Evolutionary conservation across 1,139 yeast genomes (phyloP), one percentile per base, ranked within the genome.

Genomic region (Kodamaea alishanica): DNA sequence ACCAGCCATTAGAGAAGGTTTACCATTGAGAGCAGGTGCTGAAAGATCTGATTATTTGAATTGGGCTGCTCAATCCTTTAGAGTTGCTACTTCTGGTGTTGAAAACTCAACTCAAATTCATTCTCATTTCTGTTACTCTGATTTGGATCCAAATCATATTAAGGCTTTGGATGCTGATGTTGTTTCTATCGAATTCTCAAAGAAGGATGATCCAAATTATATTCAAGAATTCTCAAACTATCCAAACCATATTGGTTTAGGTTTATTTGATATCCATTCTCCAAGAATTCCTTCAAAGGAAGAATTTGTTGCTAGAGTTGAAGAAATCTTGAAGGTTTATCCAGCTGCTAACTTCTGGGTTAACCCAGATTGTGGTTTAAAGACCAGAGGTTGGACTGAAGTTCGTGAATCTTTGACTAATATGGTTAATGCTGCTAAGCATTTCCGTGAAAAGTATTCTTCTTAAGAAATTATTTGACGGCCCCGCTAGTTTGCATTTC

Each of bases 121-220:
- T 84, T 92, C 98, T 48, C 98, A 92, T 76, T 92, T 92, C 96
- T 92, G 98, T 78, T 92, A 92, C 88, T 92, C 98, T 48, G 98
- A 92, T 73, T 84, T 92, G 73, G 97, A 92, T 79, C 97, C 97
- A 67, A 87, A 86, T 81, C 97, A 92, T 74, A 92, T 92, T 78
- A 90, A 92, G 82, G 97, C 97, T 56, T 81, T 92, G 68, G 98
- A 92, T 71, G 98, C 98, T 58, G 98, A 92, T 74, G 98, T 92
- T 59, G 97, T 92, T 53, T 90, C 97, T 47, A 92, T 94, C 61
- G 98, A 92, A 77, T 92, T 88, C 84, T 90, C 97, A 67, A 92
- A 92, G 90, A 92, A 94, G 84, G 97, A 90, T 67, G 97, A 90
- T 75, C 89, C 97, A 61, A 81, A 88, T 77, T 92, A 92, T 80